A percentile compares a stretch with the other conserved stretches of the same genome.
phyloP scores from a whole-genome alignment of 2,329 filamentous ascomycete species.

The Penicillium sp. region DNA sequence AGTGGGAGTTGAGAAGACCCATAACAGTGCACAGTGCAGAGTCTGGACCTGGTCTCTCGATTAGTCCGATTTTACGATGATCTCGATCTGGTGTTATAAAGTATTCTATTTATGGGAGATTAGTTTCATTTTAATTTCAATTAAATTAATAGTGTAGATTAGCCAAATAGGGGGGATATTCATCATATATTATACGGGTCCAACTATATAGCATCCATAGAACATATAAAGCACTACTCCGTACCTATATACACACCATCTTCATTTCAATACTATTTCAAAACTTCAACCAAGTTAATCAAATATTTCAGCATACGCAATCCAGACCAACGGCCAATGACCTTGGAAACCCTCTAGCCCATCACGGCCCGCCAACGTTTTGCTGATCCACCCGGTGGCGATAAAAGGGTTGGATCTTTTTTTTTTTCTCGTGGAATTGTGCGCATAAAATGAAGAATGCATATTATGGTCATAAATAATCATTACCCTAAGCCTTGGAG shows the following conservation, averaged over 20 bases:
- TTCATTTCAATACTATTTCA: neutral
- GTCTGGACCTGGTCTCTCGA: slow-evolving; percentile 4
- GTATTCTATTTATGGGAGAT: neutral
- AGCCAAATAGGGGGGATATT: neutral
- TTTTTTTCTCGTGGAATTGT: neutral
- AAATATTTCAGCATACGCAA: neutral
- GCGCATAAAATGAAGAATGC: neutral
- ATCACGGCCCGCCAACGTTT: neutral
- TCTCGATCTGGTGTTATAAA: neutral
- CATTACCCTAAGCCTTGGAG: neutral
- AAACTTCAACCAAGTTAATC: neutral
- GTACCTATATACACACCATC: neutral
- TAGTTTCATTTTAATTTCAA: neutral
- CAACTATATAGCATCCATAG: neutral
- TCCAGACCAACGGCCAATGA: neutral
- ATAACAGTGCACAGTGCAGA: neutral
- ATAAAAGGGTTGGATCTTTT: neutral
- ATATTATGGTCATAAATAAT: neutral
- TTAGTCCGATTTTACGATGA: neutral
- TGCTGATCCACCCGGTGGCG: slow-evolving; percentile 3
- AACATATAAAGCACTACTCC: neutral
- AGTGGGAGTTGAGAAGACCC: slow-evolving; percentile 6
- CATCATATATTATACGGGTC: too few relatives aligned
- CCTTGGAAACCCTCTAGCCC: neutral
- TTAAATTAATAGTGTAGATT: neutral